These are phyloP conservation scores for Patellaria atrata DNA, from an alignment of 495 filamentous ascomycete genomes.

Conservation along the genomic window DNA sequence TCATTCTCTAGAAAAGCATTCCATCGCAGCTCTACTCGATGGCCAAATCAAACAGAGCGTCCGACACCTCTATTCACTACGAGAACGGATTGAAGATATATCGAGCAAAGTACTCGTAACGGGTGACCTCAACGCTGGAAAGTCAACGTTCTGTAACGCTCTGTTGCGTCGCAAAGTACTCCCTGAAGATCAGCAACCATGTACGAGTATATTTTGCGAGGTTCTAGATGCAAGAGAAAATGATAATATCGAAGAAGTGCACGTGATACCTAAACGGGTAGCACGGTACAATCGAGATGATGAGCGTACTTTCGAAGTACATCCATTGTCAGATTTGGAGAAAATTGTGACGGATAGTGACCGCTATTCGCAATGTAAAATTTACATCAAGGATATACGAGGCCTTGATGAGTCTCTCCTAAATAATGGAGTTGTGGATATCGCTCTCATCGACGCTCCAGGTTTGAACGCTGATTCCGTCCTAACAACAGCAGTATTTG, in stretches of 20 bases:
- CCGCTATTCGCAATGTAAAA: conserved; percentile 85
- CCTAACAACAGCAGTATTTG: conserved; percentile 94
- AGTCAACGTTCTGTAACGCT: conserved; percentile 97
- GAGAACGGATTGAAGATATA: conserved; percentile 92
- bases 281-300: conserved; percentile 72
- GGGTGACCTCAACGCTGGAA: conserved; percentile 92
- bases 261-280: conserved; percentile 67
- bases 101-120: conserved; percentile 97
- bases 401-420: conserved; percentile 85
- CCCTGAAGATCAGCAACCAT: conserved; percentile 96
- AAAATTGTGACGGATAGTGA: conserved; percentile 78
- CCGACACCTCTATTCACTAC: conserved; percentile 70
- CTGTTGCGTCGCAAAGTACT: conserved; percentile 80
- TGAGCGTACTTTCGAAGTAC: conserved; percentile 86
- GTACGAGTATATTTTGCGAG: conserved; percentile 96
- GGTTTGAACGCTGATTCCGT: conserved; percentile 90
- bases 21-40: conserved; percentile 78
- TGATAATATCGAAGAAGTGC: conserved; percentile 79
- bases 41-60: conserved; percentile 88
- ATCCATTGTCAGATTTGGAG: conserved; percentile 59
- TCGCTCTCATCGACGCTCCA: conserved; percentile 91
- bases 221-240: conserved; percentile 89
- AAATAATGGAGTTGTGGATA: conserved; percentile 96
- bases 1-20: conserved; percentile 87
- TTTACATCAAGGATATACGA: conserved; percentile 87